Conservation (phyloP, 306 rosid species). For the Elaeagnus macrophylla region DNA sequence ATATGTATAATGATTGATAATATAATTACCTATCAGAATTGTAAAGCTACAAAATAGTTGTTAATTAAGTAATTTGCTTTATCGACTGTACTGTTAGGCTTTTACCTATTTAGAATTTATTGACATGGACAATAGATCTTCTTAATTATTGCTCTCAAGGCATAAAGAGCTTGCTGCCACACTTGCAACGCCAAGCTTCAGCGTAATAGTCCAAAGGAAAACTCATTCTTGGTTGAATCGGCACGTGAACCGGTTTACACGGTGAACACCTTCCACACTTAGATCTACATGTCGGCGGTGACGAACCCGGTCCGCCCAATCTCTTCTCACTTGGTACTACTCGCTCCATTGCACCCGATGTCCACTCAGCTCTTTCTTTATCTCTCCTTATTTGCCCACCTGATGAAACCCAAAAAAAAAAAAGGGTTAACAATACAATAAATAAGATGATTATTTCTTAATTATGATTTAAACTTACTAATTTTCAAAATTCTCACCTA, state of each 20-base stretch:
- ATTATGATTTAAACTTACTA: not conserved
- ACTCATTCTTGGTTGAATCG: conserved; percentile 70
- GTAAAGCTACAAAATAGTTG: too few relatives aligned
- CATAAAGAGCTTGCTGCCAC: conserved; percentile 73
- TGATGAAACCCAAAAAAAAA: conserved; percentile 1
- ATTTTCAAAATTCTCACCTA: conserved; percentile 23
- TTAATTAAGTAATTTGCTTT: too few relatives aligned
- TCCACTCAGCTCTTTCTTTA: conserved; percentile 5
- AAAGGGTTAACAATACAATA: not conserved
- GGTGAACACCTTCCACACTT: conserved; percentile 83
- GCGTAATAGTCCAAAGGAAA: conserved; percentile 83
- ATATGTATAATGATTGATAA: too few relatives aligned
- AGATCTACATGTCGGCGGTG: conserved; percentile 75
- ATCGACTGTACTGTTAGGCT: too few relatives aligned
- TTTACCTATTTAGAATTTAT: too few relatives aligned
- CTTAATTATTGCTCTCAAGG: too few relatives aligned
- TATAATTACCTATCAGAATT: too few relatives aligned
- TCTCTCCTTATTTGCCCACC: conserved; percentile 14
- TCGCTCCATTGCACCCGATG: conserved; percentile 13
- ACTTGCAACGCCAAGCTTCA: conserved; percentile 97
- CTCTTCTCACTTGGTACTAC: conserved; percentile 24
- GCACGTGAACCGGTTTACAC: conserved; percentile 69
- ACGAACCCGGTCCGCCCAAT: conserved; percentile 53
- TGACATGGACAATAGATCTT: too few relatives aligned
- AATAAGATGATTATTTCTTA: not conserved